These are phyloP conservation scores for Penicillium sp. DNA, from an alignment of 2,329 filamentous ascomycete species.

Conservation along the genomic window DNA sequence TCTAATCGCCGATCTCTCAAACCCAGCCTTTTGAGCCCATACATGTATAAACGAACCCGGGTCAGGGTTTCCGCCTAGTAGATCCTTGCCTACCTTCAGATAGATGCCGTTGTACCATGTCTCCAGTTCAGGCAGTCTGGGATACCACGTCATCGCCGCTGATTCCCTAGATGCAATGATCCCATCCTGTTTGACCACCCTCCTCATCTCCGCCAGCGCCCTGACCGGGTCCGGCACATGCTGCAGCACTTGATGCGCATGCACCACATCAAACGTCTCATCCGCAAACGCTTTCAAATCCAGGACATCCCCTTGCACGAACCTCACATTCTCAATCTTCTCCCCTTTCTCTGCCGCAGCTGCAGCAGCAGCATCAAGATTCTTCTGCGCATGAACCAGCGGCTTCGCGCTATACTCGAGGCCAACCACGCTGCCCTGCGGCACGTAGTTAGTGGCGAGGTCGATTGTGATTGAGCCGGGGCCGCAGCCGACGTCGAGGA, in stretches of 20 bases:
- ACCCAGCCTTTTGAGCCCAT: slow-evolving; percentile 25
- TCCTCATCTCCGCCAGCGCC: slow-evolving; percentile 52
- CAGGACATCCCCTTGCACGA: not conserved
- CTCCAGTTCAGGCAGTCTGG: slow-evolving; percentile 23
- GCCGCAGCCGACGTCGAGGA: slow-evolving; percentile 45
- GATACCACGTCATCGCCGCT: slow-evolving; percentile 28
- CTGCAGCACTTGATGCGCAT: slow-evolving; percentile 56
- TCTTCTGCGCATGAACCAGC: slow-evolving; percentile 28
- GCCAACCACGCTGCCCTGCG: slow-evolving; percentile 35
- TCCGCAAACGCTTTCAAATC: slow-evolving; percentile 36
- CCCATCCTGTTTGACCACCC: slow-evolving; percentile 48
- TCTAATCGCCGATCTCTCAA: slow-evolving; percentile 17
- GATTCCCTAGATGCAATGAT: slow-evolving; percentile 49
- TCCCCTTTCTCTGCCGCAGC: slow-evolving; percentile 36
- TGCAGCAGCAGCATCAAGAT: slow-evolving; percentile 30
- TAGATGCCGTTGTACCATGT: slow-evolving; percentile 21
- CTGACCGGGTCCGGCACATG: slow-evolving; percentile 51
- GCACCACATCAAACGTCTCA: slow-evolving; percentile 55
- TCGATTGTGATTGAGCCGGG: slow-evolving; percentile 41
- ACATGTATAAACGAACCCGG: slow-evolving; percentile 21
- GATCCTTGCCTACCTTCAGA: slow-evolving; percentile 16
- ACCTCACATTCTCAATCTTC: not conserved
- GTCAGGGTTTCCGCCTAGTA: slow-evolving; percentile 10
- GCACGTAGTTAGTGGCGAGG: slow-evolving; percentile 29
- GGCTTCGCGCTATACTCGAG: slow-evolving; percentile 31